Evolutionary conservation across 306 rosid species (phyloP).

Genomic region (Cotoneaster glaucophyllus): DNA sequence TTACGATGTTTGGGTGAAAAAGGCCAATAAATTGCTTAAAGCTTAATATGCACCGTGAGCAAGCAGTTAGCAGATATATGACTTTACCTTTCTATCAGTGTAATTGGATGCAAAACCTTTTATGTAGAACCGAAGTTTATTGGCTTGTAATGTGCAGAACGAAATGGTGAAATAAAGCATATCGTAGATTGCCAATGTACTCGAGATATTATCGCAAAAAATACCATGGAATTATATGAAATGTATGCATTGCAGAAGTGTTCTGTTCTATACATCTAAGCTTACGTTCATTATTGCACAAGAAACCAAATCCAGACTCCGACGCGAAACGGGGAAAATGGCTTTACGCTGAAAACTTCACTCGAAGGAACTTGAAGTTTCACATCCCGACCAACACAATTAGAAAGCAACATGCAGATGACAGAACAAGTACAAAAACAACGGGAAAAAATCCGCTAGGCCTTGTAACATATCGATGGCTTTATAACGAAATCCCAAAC

Average conservation of each 20-base stretch:
- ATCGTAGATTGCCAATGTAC: not conserved
- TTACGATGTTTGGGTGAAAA: conserved; percentile 54
- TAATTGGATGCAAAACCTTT: not conserved
- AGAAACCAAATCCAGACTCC: not conserved
- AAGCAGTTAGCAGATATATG: not conserved
- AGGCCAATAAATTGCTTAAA: conserved; percentile 49
- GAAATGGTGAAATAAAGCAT: not conserved
- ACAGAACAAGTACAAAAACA: not conserved
- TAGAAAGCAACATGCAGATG: not conserved
- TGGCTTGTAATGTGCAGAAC: not conserved
- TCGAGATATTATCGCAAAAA: not conserved
- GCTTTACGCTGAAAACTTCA: not conserved
- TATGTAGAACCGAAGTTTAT: not conserved
- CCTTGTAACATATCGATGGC: not conserved
- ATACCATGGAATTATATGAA: not conserved
- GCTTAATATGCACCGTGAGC: conserved; percentile 16
- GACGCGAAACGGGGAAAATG: not conserved
- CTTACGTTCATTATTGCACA: not conserved
- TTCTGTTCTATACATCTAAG: not conserved
- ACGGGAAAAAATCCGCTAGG: not conserved
- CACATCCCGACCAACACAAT: not conserved
- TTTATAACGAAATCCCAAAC: not conserved
- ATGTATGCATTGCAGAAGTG: not conserved
- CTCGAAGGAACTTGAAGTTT: not conserved
- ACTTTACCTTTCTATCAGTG: not conserved